Evolutionary conservation across 108 stramenopile genomes (phyloP), one percentile per base, ranked within the genome.

Genomic region (Hondaea fermentalgiana): DNA sequence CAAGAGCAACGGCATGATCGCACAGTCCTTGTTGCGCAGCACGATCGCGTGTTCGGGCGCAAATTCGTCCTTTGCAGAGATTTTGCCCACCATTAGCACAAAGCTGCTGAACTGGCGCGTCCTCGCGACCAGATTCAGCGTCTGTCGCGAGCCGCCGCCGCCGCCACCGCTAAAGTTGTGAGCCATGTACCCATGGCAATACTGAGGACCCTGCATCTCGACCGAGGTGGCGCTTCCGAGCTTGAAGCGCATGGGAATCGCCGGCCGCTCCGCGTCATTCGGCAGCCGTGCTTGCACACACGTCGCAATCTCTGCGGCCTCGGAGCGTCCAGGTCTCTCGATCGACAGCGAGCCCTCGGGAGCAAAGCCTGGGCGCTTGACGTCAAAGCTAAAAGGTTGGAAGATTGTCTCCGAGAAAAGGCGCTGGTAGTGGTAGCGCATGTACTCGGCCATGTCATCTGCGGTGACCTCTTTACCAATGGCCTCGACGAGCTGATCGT

Each of bases 21-120:
- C 90, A 60, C 96, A 96, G 88, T 97, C 97, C 93, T 96, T 97
- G 92, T 97, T 96, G 42, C 93, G 92, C 8, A 97, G 44, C 45
- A 97, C 95, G 60, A 96, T 94, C 0, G 96, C 97, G 91, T 96
- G 93, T 91, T 95, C 92, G 12, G 97, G 96, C 12, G 93, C 91
- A 51, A 97, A 93, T 17, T 87, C 87, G 44, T 93, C 88, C 6
- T 92, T 87, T 0, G 94, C 94, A 16, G 91, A 71, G 88, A 97
- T 96, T 16, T 51, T 95, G 21, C 97, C 97, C 72, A 96, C 57
- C 5, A 97, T 49, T 19, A 97, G 87, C 17, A 97, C 60, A 60
- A 95, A 97, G 59, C 93, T 91, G 3, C 95, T 95, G 90, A 97
- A 97, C 72, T 97, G 96, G 53, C 94, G 87, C 19, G 96, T 95